phyloP scores from a whole-genome alignment of 768 basidiomycete species.

The Boletus subparvulus region DNA sequence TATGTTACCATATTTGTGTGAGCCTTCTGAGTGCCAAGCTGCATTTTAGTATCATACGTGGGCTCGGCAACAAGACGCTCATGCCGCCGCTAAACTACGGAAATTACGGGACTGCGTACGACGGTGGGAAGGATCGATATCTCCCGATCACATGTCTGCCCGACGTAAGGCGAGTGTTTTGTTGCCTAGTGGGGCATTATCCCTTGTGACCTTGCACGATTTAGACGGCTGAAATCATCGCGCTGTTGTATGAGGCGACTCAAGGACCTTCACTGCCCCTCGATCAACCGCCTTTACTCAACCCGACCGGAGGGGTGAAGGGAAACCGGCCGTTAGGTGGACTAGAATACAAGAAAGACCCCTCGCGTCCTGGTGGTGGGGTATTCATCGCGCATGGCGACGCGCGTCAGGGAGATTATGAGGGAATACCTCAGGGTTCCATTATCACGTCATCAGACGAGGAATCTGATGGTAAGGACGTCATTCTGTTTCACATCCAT shows the following conservation, averaged over 20 bases:
- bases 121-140: constrained; percentile 84
- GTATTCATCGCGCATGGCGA: constrained; percentile 70
- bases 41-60: constrained; percentile 83
- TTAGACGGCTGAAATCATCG: constrained; percentile 90
- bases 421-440: constrained; percentile 55
- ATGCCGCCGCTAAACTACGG: constrained; percentile 71
- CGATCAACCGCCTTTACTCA: constrained; percentile 62
- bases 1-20: constrained; percentile 34
- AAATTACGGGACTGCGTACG: constrained; percentile 82
- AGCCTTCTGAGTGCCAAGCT: constrained; percentile 7
- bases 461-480: constrained; percentile 50
- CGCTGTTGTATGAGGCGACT: constrained; percentile 91
- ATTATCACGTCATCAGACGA: constrained; percentile 52
- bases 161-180: constrained; percentile 70
- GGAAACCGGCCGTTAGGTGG: constrained; percentile 50
- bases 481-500: constrained; percentile 14
- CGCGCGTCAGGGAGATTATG: constrained; percentile 44
- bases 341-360: constrained; percentile 76
- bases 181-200: neutral
- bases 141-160: constrained; percentile 92
- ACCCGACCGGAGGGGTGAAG: constrained; percentile 76
- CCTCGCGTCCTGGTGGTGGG: constrained; percentile 80
- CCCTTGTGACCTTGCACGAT: neutral
- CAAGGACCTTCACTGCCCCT: constrained; percentile 61
- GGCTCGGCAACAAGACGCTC: constrained; percentile 76